phyloP scores from a whole-genome alignment of 345 rosid genomes.

The Euphorbia lathyris region DNA sequence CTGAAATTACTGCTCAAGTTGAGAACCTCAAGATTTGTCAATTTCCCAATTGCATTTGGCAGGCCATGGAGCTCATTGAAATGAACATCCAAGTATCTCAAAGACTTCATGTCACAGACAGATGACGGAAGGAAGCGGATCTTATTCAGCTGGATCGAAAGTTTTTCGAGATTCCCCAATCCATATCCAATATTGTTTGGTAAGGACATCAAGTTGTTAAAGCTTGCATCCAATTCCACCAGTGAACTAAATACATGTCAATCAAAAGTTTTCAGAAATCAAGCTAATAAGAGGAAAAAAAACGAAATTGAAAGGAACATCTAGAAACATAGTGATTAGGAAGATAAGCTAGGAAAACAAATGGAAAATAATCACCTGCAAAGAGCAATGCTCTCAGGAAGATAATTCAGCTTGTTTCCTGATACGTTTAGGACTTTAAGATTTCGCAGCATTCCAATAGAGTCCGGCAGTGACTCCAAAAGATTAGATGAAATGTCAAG shows the following conservation, averaged over 20 bases:
- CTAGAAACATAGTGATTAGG: neutral
- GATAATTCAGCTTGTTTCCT: conserved; percentile 22
- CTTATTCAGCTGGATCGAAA: conserved; percentile 27
- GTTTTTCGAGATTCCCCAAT: conserved; percentile 23
- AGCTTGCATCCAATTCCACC: conserved; percentile 30
- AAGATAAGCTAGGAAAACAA: neutral
- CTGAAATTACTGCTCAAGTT: conserved; percentile 25
- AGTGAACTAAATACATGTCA: conserved; percentile 18
- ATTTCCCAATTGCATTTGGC: conserved; percentile 28
- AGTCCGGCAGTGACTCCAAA: conserved; percentile 20
- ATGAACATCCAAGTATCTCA: conserved; percentile 28
- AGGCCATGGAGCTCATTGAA: conserved; percentile 22
- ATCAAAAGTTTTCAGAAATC: neutral
- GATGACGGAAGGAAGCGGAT: conserved; percentile 20
- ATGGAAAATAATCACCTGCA: conserved; percentile 21
- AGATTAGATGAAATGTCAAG: conserved; percentile 29
- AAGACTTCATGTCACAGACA: conserved; percentile 28
- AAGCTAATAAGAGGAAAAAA: neutral
- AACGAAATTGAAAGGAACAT: neutral
- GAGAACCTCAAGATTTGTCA: conserved; percentile 22
- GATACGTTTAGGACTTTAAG: conserved; percentile 25
- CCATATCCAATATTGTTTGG: conserved; percentile 28
- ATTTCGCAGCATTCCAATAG: conserved; percentile 24
- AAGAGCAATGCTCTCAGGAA: conserved; percentile 31
- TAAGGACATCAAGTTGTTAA: conserved; percentile 28